Evolutionary conservation across 805 yeast species (phyloP).

Genomic region (Candida nanaspora): DNA sequence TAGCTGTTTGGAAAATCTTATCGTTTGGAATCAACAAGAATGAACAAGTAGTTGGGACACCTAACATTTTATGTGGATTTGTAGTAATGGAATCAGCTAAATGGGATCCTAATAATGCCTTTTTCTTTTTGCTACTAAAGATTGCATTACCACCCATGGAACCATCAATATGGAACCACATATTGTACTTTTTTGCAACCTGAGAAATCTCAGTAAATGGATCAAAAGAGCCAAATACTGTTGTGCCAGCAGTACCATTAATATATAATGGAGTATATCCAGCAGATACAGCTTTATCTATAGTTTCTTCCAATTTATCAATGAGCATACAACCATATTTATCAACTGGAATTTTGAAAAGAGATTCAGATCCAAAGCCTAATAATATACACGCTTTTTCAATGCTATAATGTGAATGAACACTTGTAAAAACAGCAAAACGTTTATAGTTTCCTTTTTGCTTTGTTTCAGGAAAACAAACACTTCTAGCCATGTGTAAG

Average conservation of each 20-base stretch:
- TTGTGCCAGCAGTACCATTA: slow-evolving; percentile 84
- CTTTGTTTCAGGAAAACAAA: slow-evolving; percentile 63
- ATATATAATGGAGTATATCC: slow-evolving; percentile 71
- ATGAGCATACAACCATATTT: slow-evolving; percentile 50
- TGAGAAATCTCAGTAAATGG: slow-evolving; percentile 48
- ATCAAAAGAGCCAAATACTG: slow-evolving; percentile 82
- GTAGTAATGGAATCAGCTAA: slow-evolving; percentile 70
- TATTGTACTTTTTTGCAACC: slow-evolving; percentile 44
- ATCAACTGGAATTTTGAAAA: slow-evolving; percentile 57
- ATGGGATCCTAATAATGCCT: slow-evolving; percentile 50
- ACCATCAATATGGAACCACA: slow-evolving; percentile 84
- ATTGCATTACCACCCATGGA: slow-evolving; percentile 88
- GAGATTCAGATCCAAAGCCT: slow-evolving; percentile 59
- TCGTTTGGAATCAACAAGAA: slow-evolving; percentile 69
- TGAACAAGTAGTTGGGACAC: slow-evolving; percentile 76
- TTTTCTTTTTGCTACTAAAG: slow-evolving; percentile 43
- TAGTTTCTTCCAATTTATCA: slow-evolving; percentile 36
- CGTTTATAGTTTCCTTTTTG: slow-evolving; percentile 46
- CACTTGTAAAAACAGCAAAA: slow-evolving; percentile 66
- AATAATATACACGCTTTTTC: slow-evolving; percentile 73
- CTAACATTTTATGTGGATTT: slow-evolving; percentile 84
- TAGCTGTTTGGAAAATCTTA: slow-evolving; percentile 56
- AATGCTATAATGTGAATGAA: slow-evolving; percentile 73
- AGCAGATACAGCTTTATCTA: slow-evolving; percentile 32
- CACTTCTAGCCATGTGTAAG: slow-evolving; percentile 67